Conservation (phyloP, 176 grass and related monocot genomes). For the Carex pumila region DNA sequence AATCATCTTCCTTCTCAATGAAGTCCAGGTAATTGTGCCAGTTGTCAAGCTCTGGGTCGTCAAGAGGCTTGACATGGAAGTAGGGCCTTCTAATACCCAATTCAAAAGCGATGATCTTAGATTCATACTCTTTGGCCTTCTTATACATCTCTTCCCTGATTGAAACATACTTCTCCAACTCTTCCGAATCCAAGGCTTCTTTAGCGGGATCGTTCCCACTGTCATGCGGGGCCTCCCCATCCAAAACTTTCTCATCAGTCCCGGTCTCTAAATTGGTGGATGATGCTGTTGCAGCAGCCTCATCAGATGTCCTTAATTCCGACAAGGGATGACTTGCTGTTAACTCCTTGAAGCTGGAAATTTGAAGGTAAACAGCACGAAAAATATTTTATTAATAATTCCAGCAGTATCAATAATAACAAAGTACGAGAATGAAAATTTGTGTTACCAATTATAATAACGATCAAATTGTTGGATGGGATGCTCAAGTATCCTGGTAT, state of each 20-base stretch:
- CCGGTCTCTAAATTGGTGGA: constrained; percentile 28
- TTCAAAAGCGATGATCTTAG: constrained; percentile 88
- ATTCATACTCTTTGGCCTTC: constrained; percentile 97
- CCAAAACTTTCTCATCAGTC: constrained; percentile 19
- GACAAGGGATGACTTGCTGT: constrained; percentile 45
- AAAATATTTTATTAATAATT: background rate
- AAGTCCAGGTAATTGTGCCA: constrained; percentile 99
- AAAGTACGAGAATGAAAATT: background rate
- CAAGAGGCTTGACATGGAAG: constrained; percentile 97
- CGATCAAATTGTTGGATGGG: constrained; percentile 96
- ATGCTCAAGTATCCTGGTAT: constrained; percentile 88
- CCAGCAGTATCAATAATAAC: background rate
- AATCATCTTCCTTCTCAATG: constrained; percentile 86
- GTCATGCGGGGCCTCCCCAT: constrained; percentile 36
- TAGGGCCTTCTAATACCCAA: constrained; percentile 96
- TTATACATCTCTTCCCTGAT: constrained; percentile 93
- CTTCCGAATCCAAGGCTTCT: constrained; percentile 54
- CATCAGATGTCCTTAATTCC: constrained; percentile 70
- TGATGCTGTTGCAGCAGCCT: constrained; percentile 35
- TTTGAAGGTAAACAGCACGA: background rate
- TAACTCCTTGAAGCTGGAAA: constrained; percentile 77
- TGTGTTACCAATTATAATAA: constrained; percentile 80
- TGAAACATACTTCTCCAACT: constrained; percentile 71
- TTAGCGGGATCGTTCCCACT: constrained; percentile 42
- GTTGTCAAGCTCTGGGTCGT: constrained; percentile 96